Evolutionary conservation across 2,329 filamentous ascomycete species (phyloP).

Genomic region (Alternaria angustiovoidea): DNA sequence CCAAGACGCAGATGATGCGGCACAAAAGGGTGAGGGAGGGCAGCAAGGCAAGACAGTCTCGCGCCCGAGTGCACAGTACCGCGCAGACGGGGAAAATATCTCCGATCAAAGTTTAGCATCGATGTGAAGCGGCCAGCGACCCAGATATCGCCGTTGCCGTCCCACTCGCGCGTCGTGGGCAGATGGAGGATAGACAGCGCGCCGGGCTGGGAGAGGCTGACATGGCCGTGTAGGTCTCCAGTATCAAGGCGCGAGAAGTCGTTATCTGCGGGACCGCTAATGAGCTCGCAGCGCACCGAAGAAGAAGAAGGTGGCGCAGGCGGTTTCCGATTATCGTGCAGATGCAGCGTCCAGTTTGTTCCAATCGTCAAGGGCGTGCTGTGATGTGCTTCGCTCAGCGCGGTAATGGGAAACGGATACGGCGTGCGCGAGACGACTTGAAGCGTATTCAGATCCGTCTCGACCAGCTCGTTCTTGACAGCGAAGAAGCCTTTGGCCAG

Average conservation of each 20-base stretch:
- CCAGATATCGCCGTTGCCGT: slow-evolving; percentile 80
- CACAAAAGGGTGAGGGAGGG: slow-evolving; percentile 73
- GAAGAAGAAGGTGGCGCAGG: slow-evolving; percentile 22
- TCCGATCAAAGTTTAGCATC: slow-evolving; percentile 87
- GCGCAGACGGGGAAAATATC: slow-evolving; percentile 80
- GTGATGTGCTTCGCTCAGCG: slow-evolving; percentile 74
- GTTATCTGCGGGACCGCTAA: slow-evolving; percentile 28
- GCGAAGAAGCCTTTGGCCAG: slow-evolving; percentile 78
- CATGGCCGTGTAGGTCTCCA: slow-evolving; percentile 64
- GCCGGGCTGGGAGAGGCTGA: slow-evolving; percentile 79
- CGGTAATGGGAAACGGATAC: slow-evolving; percentile 84
- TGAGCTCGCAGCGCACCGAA: slow-evolving; percentile 40
- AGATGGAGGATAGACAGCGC: slow-evolving; percentile 85
- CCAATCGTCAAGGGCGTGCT: slow-evolving; percentile 81
- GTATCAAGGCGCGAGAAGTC: slow-evolving; percentile 59
- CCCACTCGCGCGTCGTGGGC: slow-evolving; percentile 63
- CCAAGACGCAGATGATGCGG: slow-evolving; percentile 68
- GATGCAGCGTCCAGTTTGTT: slow-evolving; percentile 80
- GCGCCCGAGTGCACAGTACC: slow-evolving; percentile 86
- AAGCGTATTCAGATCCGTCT: slow-evolving; percentile 81
- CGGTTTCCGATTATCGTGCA: slow-evolving; percentile 75
- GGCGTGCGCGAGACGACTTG: slow-evolving; percentile 72
- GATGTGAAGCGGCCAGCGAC: slow-evolving; percentile 88
- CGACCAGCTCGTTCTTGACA: slow-evolving; percentile 73
- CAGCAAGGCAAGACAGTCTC: slow-evolving; percentile 75